Evolutionary conservation across 768 basidiomycete species (phyloP).

Genomic region (Artomyces pyxidatus): DNA sequence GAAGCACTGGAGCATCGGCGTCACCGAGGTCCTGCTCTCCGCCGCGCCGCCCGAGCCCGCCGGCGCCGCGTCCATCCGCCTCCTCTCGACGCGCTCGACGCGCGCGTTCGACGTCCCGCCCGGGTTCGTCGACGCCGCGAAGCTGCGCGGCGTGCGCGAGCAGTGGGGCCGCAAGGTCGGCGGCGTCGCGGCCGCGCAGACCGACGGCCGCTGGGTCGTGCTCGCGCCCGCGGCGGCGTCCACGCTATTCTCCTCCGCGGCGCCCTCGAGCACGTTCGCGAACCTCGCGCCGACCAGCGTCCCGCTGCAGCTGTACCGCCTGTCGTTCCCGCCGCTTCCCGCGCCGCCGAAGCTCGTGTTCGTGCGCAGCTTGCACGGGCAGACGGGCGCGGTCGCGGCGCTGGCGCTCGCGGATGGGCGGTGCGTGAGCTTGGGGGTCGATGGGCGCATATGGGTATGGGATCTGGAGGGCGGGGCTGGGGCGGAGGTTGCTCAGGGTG

Average conservation of each 20-base stretch:
- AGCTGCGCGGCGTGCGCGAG: constrained; percentile 54
- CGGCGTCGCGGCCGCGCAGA: constrained; percentile 64
- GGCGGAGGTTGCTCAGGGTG: constrained; percentile 31
- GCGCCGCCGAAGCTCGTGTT: constrained; percentile 56
- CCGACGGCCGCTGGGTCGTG: constrained; percentile 82
- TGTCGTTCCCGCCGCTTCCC: constrained; percentile 48
- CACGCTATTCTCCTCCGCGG: constrained; percentile 17
- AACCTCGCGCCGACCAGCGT: constrained; percentile 22
- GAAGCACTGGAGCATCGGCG: constrained; percentile 70
- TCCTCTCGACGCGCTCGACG: constrained; percentile 47
- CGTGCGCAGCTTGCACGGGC: constrained; percentile 64
- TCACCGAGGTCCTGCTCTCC: constrained; percentile 68
- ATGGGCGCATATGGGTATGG: constrained; percentile 82
- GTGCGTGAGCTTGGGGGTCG: constrained; percentile 64
- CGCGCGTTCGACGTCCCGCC: constrained; percentile 64
- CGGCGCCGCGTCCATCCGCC: constrained; percentile 25
- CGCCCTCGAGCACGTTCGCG: constrained; percentile 5
- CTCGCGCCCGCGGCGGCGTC: constrained; percentile 46
- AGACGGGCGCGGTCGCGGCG: constrained; percentile 54
- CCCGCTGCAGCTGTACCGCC: constrained; percentile 66
- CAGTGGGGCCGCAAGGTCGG: constrained; percentile 75
- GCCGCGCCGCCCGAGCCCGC: constrained; percentile 1
- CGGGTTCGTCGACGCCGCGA: constrained; percentile 63
- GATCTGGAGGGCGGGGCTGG: constrained; percentile 57
- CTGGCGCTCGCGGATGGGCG: constrained; percentile 75